These are phyloP conservation scores for Yamadazyma tumulicola DNA, from an alignment of 805 yeast species.

Conservation along the genomic window DNA sequence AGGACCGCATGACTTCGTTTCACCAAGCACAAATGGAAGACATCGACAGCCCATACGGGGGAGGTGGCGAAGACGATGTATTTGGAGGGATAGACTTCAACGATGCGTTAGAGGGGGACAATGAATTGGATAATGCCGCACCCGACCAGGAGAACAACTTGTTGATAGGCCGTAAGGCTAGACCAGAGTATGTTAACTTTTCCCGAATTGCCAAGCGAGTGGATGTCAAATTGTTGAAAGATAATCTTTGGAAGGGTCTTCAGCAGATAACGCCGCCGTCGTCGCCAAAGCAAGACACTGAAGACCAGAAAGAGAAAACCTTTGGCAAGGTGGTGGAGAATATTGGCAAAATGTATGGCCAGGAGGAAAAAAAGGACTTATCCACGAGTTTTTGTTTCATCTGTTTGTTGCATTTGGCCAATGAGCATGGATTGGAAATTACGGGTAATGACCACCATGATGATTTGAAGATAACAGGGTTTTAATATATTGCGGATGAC, in stretches of 20 bases:
- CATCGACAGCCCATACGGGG: constrained; percentile 31
- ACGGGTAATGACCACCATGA: constrained; percentile 29
- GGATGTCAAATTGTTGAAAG: constrained; percentile 38
- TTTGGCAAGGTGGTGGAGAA: constrained; percentile 34
- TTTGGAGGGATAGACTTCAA: constrained; percentile 42
- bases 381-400: constrained; percentile 46
- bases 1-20: constrained; percentile 35
- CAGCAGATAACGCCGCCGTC: constrained; percentile 14
- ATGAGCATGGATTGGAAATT: constrained; percentile 39
- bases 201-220: constrained; percentile 42
- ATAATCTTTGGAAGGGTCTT: constrained; percentile 38
- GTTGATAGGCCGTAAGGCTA: constrained; percentile 15
- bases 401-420: constrained; percentile 42
- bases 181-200: constrained; percentile 41
- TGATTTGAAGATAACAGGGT: constrained; percentile 31
- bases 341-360: constrained; percentile 31
- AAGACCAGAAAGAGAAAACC: constrained; percentile 27
- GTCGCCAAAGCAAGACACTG: constrained; percentile 1
- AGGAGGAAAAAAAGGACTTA: constrained; percentile 39
- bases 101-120: constrained; percentile 20
- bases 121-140: constrained; percentile 4
- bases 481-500: too few relatives aligned
- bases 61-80: constrained; percentile 29
- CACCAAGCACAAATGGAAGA: constrained; percentile 42
- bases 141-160: constrained; percentile 12